These are phyloP conservation scores for Knufia petricola DNA, from an alignment of 2,329 filamentous ascomycete species.

Conservation along the genomic window DNA sequence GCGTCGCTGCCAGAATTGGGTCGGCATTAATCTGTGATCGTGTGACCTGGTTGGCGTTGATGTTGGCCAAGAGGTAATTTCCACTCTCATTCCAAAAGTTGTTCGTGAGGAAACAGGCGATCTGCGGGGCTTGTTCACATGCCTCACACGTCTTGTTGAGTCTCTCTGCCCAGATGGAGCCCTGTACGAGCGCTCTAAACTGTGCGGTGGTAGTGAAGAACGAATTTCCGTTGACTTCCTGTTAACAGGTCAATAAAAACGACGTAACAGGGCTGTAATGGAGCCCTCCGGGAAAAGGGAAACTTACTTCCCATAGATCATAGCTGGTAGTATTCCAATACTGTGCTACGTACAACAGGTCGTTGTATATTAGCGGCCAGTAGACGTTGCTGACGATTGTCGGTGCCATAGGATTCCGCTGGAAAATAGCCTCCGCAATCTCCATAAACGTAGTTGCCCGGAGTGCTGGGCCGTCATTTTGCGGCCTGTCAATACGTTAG, in stretches of 20 bases:
- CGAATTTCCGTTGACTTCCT: too few species aligned
- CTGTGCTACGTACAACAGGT: slow-evolving; percentile 62
- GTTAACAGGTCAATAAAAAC: too few species aligned
- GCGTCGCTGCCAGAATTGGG: slow-evolving; percentile 56
- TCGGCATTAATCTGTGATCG: slow-evolving; percentile 64
- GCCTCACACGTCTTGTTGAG: slow-evolving; percentile 53
- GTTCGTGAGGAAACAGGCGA: slow-evolving; percentile 60
- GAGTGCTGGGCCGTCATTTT: slow-evolving; percentile 41
- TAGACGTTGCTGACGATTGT: slow-evolving; percentile 46
- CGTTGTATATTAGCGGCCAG: slow-evolving; percentile 67
- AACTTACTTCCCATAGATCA: slow-evolving; percentile 71
- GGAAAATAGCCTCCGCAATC: slow-evolving; percentile 15
- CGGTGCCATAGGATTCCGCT: slow-evolving; percentile 16
- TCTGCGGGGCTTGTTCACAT: slow-evolving; percentile 58
- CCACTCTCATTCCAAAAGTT: slow-evolving; percentile 56
- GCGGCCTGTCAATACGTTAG: slow-evolving; percentile 62
- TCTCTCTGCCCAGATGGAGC: slow-evolving; percentile 52
- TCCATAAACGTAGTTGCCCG: slow-evolving; percentile 28
- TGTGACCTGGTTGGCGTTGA: slow-evolving; percentile 48
- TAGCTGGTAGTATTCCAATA: slow-evolving; percentile 48
- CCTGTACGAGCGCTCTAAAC: slow-evolving; percentile 52
- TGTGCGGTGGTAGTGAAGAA: slow-evolving; percentile 34
- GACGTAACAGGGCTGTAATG: too few species aligned
- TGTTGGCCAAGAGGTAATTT: slow-evolving; percentile 59
- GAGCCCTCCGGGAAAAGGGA: too few species aligned